Conservation (phyloP, 768 basidiomycete genomes). For the Russula griseocarnosa region DNA sequence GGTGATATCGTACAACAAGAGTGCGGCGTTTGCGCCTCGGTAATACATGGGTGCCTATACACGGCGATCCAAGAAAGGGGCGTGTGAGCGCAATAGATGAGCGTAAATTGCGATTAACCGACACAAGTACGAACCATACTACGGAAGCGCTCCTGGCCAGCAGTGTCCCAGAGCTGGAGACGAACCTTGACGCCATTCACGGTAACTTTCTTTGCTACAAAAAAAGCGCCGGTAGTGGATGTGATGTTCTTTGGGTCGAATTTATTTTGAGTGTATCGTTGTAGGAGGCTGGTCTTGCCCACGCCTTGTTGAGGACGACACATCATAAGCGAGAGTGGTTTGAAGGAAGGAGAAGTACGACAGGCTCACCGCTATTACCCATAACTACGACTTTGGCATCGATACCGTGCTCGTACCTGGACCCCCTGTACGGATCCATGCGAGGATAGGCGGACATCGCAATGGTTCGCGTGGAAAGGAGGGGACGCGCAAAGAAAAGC, state of each 20-base stretch:
- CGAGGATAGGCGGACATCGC: slow-evolving; percentile 55
- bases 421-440: slow-evolving; percentile 62
- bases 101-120: slow-evolving; percentile 24
- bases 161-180: slow-evolving; percentile 89
- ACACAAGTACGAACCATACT: slow-evolving; percentile 63
- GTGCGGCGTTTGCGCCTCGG: slow-evolving; percentile 90
- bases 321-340: not conserved
- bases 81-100: slow-evolving; percentile 16
- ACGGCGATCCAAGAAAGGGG: slow-evolving; percentile 22
- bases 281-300: slow-evolving; percentile 87
- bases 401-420: slow-evolving; percentile 76
- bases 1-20: slow-evolving; percentile 94
- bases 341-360: slow-evolving; percentile 4
- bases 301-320: slow-evolving; percentile 51
- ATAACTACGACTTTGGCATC: slow-evolving; percentile 96
- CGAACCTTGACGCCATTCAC: slow-evolving; percentile 83
- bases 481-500: slow-evolving; percentile 41
- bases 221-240: slow-evolving; percentile 89
- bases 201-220: slow-evolving; percentile 88
- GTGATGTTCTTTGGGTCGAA: slow-evolving; percentile 86
- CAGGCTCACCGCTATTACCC: slow-evolving; percentile 63
- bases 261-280: slow-evolving; percentile 86
- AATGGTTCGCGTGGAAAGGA: slow-evolving; percentile 27
- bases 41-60: slow-evolving; percentile 92
- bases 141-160: slow-evolving; percentile 89